Conservation (phyloP, 192 early-diverging fungal genomes). For the Entomortierella chlamydospora region DNA sequence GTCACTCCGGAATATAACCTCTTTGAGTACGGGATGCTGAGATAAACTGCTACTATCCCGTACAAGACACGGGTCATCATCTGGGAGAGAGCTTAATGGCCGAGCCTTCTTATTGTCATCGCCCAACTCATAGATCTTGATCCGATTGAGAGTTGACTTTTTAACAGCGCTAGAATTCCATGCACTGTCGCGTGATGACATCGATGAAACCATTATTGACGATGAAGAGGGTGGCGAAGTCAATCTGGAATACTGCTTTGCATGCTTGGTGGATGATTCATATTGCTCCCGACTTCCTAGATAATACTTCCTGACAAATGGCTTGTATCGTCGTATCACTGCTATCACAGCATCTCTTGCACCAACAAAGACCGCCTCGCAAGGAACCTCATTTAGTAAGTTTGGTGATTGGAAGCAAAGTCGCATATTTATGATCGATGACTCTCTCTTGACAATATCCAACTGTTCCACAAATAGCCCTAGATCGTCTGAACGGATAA, state of each 20-base stretch:
- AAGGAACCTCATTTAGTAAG: conserved; percentile 17
- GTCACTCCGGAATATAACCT: too few relatives aligned
- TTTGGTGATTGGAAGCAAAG: conserved; percentile 39
- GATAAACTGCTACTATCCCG: too few relatives aligned
- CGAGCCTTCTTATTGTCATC: neutral
- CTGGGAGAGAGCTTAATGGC: neutral
- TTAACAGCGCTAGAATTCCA: too few relatives aligned
- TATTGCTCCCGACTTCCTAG: neutral
- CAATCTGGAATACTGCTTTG: too few relatives aligned
- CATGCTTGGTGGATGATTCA: too few relatives aligned
- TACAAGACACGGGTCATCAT: neutral
- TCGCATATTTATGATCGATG: conserved; percentile 32
- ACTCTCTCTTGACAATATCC: conserved; percentile 22
- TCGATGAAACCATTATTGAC: too few relatives aligned
- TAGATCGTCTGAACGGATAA: conserved; percentile 41
- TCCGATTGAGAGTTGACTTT: too few relatives aligned
- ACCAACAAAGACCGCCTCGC: conserved; percentile 23
- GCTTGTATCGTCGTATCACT: conserved; percentile 6
- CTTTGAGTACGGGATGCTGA: too few relatives aligned
- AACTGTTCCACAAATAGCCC: conserved; percentile 23
- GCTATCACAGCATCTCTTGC: conserved; percentile 15
- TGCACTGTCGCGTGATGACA: too few relatives aligned
- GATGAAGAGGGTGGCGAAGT: too few relatives aligned
- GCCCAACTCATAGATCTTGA: too few relatives aligned
- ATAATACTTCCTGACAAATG: conserved; percentile 16